Evolutionary conservation across 169 alveolate species (phyloP).

Genomic region (Perkinsus marinus): DNA sequence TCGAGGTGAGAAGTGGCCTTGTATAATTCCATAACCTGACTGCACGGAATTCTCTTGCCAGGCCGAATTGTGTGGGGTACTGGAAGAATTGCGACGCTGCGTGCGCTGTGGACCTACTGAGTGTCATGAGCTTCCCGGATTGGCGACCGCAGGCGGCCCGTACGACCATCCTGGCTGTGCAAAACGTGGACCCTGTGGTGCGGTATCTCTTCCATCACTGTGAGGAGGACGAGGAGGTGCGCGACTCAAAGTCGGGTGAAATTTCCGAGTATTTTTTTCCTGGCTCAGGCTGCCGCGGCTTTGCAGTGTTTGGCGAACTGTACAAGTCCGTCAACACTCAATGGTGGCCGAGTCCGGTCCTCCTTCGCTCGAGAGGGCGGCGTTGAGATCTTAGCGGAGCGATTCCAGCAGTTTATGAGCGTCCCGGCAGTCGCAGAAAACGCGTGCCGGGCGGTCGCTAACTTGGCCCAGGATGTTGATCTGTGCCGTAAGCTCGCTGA

Average conservation of each 20-base stretch:
- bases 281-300: background rate
- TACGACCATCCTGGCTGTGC: background rate
- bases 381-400: conserved; percentile 20
- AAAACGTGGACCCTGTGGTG: conserved; percentile 15
- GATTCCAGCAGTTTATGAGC: background rate
- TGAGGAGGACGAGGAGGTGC: conserved; percentile 14
- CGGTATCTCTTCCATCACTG: conserved; percentile 21
- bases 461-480: conserved; percentile 6
- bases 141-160: conserved; percentile 1
- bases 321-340: background rate
- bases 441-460: conserved; percentile 2
- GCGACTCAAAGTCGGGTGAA: too few relatives aligned
- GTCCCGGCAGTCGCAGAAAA: conserved; percentile 6
- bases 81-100: background rate
- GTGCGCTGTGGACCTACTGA: background rate
- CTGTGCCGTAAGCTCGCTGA: conserved; percentile 5
- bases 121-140: conserved; percentile 3
- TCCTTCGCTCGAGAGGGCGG: conserved; percentile 29
- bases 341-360: background rate
- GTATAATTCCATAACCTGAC: too few relatives aligned
- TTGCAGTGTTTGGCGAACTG: background rate
- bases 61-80: background rate
- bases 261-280: too few relatives aligned
- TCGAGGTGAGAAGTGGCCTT: too few relatives aligned
- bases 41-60: background rate